These are phyloP conservation scores for Erythrophleum fordii DNA, from an alignment of 306 rosid genomes.

Conservation along the genomic window DNA sequence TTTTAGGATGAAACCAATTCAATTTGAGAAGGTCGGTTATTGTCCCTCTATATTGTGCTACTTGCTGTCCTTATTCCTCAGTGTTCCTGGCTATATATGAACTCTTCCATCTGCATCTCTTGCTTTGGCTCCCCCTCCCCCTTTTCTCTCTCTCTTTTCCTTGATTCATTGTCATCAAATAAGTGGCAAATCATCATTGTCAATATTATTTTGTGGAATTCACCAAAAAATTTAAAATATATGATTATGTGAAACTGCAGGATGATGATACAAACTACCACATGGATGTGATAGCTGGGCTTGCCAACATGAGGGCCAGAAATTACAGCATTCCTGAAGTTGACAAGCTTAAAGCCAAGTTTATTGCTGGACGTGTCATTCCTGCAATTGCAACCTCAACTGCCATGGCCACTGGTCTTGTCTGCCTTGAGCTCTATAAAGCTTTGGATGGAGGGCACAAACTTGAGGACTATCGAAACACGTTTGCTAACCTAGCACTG, in stretches of 20 bases:
- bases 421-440: slow-evolving; percentile 89
- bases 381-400: slow-evolving; percentile 97
- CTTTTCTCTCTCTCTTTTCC: no score
- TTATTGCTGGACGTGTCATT: slow-evolving; percentile 90
- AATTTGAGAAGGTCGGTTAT: slow-evolving; percentile 79
- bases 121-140: no score
- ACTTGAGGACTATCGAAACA: slow-evolving; percentile 82
- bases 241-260: slow-evolving; percentile 62
- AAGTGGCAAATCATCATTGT: no score
- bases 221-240: no score
- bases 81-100: no score
- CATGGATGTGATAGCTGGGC: slow-evolving; percentile 90
- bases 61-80: slow-evolving; percentile 14
- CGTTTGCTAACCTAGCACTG: slow-evolving; percentile 84
- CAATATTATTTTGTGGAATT: not conserved
- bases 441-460: slow-evolving; percentile 75
- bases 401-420: slow-evolving; percentile 94
- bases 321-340: slow-evolving; percentile 95
- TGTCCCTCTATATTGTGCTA: slow-evolving; percentile 4
- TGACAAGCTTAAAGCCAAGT: slow-evolving; percentile 94
- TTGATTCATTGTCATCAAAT: no score
- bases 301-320: slow-evolving; percentile 97
- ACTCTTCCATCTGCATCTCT: no score
- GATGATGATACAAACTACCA: slow-evolving; percentile 96
- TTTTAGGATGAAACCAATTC: slow-evolving; percentile 89